Conservation (phyloP, 306 rosid species). For the Quercus suber region DNA sequence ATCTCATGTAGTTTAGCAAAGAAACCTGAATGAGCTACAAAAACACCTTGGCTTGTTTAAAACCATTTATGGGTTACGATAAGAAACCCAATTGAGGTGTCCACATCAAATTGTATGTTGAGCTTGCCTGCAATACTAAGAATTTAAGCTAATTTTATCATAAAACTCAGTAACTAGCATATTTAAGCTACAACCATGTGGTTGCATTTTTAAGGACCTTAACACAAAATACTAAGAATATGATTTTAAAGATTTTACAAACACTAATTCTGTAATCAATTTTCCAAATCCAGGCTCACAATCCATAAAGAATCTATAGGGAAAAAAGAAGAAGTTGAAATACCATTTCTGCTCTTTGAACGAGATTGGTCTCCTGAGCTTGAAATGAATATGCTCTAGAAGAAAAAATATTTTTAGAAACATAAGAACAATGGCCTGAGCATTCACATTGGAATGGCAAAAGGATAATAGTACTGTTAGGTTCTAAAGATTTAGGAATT, state of each 20-base stretch:
- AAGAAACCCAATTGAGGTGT: neutral
- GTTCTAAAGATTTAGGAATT: too few species aligned
- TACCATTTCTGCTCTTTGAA: conserved; percentile 97
- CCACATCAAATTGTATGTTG: neutral
- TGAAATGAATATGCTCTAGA: conserved; percentile 91
- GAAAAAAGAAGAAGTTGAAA: conserved; percentile 20
- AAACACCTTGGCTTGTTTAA: neutral
- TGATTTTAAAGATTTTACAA: neutral
- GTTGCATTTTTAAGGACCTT: neutral
- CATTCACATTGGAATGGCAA: neutral
- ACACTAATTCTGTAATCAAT: neutral
- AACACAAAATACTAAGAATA: neutral
- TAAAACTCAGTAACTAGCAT: neutral
- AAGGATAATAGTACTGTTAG: neutral
- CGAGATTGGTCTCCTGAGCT: conserved; percentile 87
- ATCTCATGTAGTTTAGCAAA: neutral
- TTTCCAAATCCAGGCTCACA: neutral
- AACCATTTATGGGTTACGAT: neutral
- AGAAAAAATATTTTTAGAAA: conserved; percentile 13
- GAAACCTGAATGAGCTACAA: neutral
- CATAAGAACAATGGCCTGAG: neutral
- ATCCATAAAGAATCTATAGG: neutral
- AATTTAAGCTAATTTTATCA: neutral
- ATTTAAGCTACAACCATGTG: neutral
- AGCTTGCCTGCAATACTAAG: neutral